A percentile compares a stretch with the other conserved stretches of the same genome.
These are phyloP conservation scores for Furcasterigmium furcatum DNA, from an alignment of 2,329 filamentous ascomycete species.

Conservation along the genomic window DNA sequence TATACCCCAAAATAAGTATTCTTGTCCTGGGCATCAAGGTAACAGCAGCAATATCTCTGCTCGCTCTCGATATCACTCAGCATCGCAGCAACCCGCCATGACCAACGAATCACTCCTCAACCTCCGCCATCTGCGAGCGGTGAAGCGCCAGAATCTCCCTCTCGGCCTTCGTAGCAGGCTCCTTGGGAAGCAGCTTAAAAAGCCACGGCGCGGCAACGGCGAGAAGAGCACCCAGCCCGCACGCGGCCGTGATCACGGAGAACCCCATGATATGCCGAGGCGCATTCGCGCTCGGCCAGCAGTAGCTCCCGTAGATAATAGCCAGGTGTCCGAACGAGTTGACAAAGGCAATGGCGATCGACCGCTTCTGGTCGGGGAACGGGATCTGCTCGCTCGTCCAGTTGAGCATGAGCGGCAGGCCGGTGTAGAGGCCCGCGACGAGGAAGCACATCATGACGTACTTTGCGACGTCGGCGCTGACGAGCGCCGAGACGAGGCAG, in stretches of 20 bases:
- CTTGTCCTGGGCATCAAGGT: too few relatives aligned
- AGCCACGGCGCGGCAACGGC: slow-evolving; percentile 9
- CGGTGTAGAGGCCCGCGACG: slow-evolving; percentile 12
- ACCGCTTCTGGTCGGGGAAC: slow-evolving; percentile 32
- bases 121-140: too few relatives aligned
- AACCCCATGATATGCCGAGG: slow-evolving; percentile 16
- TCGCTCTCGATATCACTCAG: too few relatives aligned
- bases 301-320: slow-evolving; percentile 36
- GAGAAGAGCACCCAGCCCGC: slow-evolving; percentile 7
- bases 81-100: too few relatives aligned
- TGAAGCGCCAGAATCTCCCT: too few relatives aligned
- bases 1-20: too few relatives aligned
- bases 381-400: slow-evolving; percentile 34
- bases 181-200: slow-evolving; percentile 12
- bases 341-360: slow-evolving; percentile 34
- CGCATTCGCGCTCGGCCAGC: slow-evolving; percentile 20
- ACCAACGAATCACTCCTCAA: too few relatives aligned
- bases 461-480: slow-evolving; percentile 29
- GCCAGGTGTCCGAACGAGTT: slow-evolving; percentile 31
- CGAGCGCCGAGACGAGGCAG: slow-evolving; percentile 23
- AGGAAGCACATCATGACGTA: slow-evolving; percentile 18
- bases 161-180: too few relatives aligned
- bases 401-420: slow-evolving; percentile 31
- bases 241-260: slow-evolving; percentile 6
- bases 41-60: too few relatives aligned